Percentiles rank a stretch among this genome's conserved stretches.
These are phyloP conservation scores for Pelargonium australe DNA, from an alignment of 441 rosid species.

Conservation along the genomic window DNA sequence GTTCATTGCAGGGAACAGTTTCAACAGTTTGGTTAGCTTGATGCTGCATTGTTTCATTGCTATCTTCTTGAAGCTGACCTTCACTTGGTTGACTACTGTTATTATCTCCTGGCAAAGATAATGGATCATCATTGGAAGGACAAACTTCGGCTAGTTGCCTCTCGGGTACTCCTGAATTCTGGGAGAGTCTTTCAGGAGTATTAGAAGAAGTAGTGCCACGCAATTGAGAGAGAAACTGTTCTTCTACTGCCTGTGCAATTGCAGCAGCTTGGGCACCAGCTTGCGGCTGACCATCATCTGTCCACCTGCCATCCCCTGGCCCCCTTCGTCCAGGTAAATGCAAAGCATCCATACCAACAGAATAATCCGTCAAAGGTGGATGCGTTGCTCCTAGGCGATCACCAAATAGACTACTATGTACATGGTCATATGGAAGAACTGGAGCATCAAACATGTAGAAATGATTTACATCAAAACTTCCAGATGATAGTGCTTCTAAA, in stretches of 20 bases:
- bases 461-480: constrained; percentile 73
- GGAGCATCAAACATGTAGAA: constrained; percentile 96
- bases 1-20: constrained; percentile 34
- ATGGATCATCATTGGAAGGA: constrained; percentile 42
- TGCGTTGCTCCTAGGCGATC: constrained; percentile 65
- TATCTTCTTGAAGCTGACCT: constrained; percentile 44
- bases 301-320: constrained; percentile 87
- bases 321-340: constrained; percentile 70
- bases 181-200: constrained; percentile 57
- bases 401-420: constrained; percentile 58
- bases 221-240: constrained; percentile 66
- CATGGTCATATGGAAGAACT: constrained; percentile 72
- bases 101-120: constrained; percentile 40
- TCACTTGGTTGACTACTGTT: constrained; percentile 44
- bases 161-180: constrained; percentile 56
- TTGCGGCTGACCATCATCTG: constrained; percentile 95
- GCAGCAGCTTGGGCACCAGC: constrained; percentile 74
- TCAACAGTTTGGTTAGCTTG: constrained; percentile 36
- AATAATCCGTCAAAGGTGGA: constrained; percentile 77
- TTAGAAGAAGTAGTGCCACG: constrained; percentile 42
- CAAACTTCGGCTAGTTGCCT: constrained; percentile 44
- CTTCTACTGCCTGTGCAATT: constrained; percentile 88
- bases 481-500: constrained; percentile 63
- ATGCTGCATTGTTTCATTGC: constrained; percentile 11
- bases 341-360: constrained; percentile 70